A percentile compares a stretch with the other conserved stretches of the same genome.
phyloP scores from a whole-genome alignment of 208 protist genomes.

The Trypanosoma rangeli region DNA sequence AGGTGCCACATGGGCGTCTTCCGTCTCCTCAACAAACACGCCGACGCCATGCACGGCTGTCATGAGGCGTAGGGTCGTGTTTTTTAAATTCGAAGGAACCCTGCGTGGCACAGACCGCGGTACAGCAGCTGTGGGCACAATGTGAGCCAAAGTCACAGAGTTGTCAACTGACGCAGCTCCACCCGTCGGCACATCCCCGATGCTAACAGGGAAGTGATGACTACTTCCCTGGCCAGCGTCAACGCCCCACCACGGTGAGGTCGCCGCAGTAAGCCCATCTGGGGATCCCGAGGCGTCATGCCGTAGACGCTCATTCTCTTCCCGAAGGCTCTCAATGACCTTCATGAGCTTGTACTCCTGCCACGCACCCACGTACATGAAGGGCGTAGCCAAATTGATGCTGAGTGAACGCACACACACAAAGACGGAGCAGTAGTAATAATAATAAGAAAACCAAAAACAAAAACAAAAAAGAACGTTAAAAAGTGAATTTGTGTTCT shows the following conservation, averaged over 20 bases:
- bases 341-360: conserved; percentile 69
- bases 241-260: neutral
- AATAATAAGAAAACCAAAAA: conserved; percentile 19
- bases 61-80: neutral
- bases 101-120: neutral
- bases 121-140: neutral
- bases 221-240: conserved; percentile 10
- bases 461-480: conserved; percentile 2
- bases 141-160: neutral
- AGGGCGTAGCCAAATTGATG: conserved; percentile 3
- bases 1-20: too few relatives aligned
- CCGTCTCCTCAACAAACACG: conserved; percentile 22
- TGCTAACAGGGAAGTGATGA: conserved; percentile 22
- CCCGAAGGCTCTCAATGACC: conserved; percentile 50
- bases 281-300: neutral
- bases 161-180: neutral
- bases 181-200: neutral
- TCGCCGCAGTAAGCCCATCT: neutral
- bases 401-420: neutral
- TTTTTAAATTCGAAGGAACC: neutral
- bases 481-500: neutral
- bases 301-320: conserved; percentile 29
- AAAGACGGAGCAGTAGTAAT: conserved; percentile 6
- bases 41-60: conserved; percentile 14
- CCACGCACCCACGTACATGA: conserved; percentile 74